Conservation (phyloP, 306 rosid species). For the Pachyrhizus erosus region DNA sequence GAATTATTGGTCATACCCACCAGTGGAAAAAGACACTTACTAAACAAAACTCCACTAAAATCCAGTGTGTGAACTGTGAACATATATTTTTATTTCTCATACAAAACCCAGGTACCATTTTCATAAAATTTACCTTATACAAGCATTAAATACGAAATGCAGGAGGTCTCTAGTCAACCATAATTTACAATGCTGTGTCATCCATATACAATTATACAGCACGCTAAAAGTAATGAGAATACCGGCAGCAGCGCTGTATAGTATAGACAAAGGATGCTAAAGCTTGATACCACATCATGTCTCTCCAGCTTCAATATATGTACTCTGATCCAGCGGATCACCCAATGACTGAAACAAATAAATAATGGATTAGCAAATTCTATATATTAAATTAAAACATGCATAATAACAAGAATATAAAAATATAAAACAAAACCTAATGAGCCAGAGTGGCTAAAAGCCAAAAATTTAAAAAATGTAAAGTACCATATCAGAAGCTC, state of each 20-base stretch:
- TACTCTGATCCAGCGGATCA: slow-evolving; percentile 39
- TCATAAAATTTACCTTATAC: neutral
- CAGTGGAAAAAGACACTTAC: neutral
- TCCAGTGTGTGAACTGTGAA: neutral
- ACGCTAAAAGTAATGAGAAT: neutral
- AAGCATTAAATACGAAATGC: slow-evolving; percentile 7
- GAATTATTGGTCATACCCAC: neutral
- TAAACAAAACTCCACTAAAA: neutral
- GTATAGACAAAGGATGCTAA: slow-evolving; percentile 24
- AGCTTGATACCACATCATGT: neutral
- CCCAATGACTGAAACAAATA: slow-evolving; percentile 46
- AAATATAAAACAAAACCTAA: neutral
- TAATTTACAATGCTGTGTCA: slow-evolving; percentile 42
- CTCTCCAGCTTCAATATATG: slow-evolving; percentile 36
- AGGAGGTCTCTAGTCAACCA: slow-evolving; percentile 18
- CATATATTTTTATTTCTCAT: slow-evolving; percentile 20
- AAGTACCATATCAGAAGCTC: neutral
- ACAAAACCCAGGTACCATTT: slow-evolving; percentile 4
- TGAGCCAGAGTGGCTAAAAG: neutral
- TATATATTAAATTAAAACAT: too few species aligned
- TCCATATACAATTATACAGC: slow-evolving; percentile 32
- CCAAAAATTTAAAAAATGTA: neutral
- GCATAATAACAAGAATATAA: too few species aligned
- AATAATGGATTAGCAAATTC: slow-evolving; percentile 41
- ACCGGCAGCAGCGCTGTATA: slow-evolving; percentile 9